Evolutionary conservation across 2,329 filamentous ascomycete genomes (phyloP).

Genomic region (Exophiala dermatitidis): DNA sequence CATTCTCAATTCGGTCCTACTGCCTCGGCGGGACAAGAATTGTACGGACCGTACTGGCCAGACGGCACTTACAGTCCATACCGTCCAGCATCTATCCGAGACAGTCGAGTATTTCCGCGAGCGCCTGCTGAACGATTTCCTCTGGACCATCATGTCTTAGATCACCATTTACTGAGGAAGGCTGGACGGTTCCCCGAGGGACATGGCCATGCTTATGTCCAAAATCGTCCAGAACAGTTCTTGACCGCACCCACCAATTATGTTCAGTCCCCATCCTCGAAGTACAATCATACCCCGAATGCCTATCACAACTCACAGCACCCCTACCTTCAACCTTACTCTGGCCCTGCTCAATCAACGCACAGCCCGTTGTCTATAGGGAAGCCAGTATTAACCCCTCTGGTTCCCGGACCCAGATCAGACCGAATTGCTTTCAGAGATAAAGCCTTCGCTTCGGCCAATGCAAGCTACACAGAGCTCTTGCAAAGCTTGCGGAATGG

Average conservation of each 20-base stretch:
- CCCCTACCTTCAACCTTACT: slow-evolving; percentile 8
- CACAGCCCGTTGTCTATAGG: slow-evolving; percentile 4
- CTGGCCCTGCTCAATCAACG: slow-evolving; percentile 6
- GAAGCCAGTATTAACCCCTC: slow-evolving; percentile 8
- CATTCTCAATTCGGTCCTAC: slow-evolving; percentile 53
- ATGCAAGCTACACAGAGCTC: slow-evolving; percentile 64
- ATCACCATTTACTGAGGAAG: slow-evolving; percentile 9
- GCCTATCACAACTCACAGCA: slow-evolving; percentile 9
- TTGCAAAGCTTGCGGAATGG: slow-evolving; percentile 52
- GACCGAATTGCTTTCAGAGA: slow-evolving; percentile 51
- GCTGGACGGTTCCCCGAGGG: slow-evolving; percentile 2
- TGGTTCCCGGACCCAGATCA: slow-evolving; percentile 19
- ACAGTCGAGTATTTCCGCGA: slow-evolving; percentile 40
- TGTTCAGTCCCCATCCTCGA: slow-evolving; percentile 10
- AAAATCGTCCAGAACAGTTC: slow-evolving; percentile 3
- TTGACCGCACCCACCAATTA: slow-evolving; percentile 5
- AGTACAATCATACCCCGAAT: slow-evolving; percentile 10
- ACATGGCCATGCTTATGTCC: slow-evolving; percentile 7
- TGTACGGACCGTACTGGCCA: slow-evolving; percentile 58
- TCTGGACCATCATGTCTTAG: slow-evolving; percentile 17
- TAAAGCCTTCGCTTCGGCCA: slow-evolving; percentile 61
- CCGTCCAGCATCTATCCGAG: slow-evolving; percentile 50
- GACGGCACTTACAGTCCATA: slow-evolving; percentile 57
- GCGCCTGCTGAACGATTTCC: slow-evolving; percentile 20
- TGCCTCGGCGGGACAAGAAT: slow-evolving; percentile 49